These are phyloP conservation scores for Candida quercuum DNA, from an alignment of 805 yeast genomes.

Conservation along the genomic window DNA sequence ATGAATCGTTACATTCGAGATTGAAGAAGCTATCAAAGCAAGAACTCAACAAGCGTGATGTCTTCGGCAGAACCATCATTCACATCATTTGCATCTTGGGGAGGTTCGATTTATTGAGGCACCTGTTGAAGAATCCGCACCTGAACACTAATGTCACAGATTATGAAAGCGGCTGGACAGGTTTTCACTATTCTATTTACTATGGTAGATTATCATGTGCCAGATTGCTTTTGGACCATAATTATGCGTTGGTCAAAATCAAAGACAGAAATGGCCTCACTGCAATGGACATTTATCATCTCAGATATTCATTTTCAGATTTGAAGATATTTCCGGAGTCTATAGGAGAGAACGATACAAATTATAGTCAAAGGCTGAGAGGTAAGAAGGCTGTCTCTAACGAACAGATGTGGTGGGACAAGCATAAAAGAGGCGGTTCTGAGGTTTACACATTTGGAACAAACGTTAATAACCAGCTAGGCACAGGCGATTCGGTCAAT, in stretches of 20 bases:
- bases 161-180: conserved; percentile 76
- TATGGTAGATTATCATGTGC: conserved; percentile 54
- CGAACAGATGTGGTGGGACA: conserved; percentile 35
- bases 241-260: conserved; percentile 36
- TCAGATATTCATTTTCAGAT: conserved; percentile 34
- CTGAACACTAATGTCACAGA: conserved; percentile 47
- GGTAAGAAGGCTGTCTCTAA: conserved; percentile 1
- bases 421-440: conserved; percentile 44
- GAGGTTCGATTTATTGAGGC: conserved; percentile 38
- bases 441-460: conserved; percentile 59
- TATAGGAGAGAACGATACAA: conserved; percentile 24
- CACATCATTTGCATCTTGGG: conserved; percentile 51
- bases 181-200: conserved; percentile 65
- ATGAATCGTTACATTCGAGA: conserved; percentile 7
- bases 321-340: conserved; percentile 38
- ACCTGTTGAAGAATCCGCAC: conserved; percentile 41
- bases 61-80: conserved; percentile 65
- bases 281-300: conserved; percentile 56
- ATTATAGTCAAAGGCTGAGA: conserved; percentile 13
- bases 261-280: conserved; percentile 70
- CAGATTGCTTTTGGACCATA: conserved; percentile 32
- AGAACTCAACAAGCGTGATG: conserved; percentile 48
- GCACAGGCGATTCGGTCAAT: conserved; percentile 59
- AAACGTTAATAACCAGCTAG: conserved; percentile 56
- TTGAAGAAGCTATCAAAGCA: conserved; percentile 27